phyloP scores from a whole-genome alignment of 2,329 filamentous ascomycete genomes.

The Claviceps sp. region DNA sequence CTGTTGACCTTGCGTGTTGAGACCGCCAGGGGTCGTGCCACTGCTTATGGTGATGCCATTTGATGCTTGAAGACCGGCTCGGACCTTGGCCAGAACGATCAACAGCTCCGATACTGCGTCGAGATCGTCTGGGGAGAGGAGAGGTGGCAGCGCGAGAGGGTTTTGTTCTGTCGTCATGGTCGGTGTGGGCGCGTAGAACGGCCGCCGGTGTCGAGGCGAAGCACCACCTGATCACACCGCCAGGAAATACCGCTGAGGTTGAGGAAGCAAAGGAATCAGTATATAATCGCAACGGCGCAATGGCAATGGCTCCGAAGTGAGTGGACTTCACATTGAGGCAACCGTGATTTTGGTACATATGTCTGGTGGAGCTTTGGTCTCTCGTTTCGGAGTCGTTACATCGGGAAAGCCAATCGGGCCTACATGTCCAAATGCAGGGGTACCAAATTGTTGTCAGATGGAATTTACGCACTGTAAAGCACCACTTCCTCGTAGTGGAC shows the following conservation, averaged over 20 bases:
- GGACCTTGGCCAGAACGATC: constrained; percentile 61
- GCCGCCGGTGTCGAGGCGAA: background rate
- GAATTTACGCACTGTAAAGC: background rate
- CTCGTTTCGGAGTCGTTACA: too few species aligned
- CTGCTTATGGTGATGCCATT: constrained; percentile 25
- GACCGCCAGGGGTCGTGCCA: constrained; percentile 23
- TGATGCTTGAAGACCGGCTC: constrained; percentile 32
- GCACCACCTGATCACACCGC: background rate
- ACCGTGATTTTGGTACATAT: background rate
- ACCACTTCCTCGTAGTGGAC: rapidly evolving
- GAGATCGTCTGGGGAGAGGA: constrained; percentile 69
- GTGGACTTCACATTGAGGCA: background rate
- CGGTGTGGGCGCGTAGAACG: background rate
- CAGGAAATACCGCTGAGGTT: too few species aligned
- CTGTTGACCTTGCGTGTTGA: constrained; percentile 21
- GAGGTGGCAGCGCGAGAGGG: constrained; percentile 41
- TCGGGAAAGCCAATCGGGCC: background rate
- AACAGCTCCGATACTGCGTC: constrained; percentile 76
- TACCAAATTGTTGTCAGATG: background rate
- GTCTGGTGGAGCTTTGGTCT: background rate
- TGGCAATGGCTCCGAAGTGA: too few species aligned
- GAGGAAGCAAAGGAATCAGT: too few species aligned
- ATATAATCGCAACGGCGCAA: too few species aligned
- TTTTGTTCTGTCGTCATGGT: constrained; percentile 22
- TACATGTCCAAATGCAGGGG: background rate